These are phyloP conservation scores for Xylaria sp. DNA, from an alignment of 2,329 filamentous ascomycete species.

Conservation along the genomic window DNA sequence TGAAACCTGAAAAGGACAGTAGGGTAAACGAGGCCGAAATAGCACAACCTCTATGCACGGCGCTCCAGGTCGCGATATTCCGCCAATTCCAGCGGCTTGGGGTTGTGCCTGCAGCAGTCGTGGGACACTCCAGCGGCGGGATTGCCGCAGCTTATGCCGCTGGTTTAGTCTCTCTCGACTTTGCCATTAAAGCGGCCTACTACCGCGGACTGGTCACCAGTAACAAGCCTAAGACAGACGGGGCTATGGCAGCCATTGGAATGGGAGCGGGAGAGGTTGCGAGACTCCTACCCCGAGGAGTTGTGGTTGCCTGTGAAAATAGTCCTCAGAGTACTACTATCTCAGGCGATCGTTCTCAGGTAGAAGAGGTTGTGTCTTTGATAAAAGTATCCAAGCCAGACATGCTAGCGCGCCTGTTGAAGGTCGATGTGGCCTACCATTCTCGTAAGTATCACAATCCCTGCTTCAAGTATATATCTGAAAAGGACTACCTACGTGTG, in stretches of 20 bases:
- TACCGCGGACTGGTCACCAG: slow-evolving; percentile 40
- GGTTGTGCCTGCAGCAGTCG: slow-evolving; percentile 38
- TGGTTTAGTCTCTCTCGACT: slow-evolving; percentile 38
- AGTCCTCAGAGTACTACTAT: slow-evolving; percentile 37
- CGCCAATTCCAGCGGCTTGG: slow-evolving; percentile 40
- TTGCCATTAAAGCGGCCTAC: slow-evolving; percentile 44
- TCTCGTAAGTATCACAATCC: slow-evolving; percentile 34
- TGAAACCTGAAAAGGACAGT: slow-evolving; percentile 21
- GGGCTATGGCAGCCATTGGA: slow-evolving; percentile 46
- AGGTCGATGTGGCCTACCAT: slow-evolving; percentile 48
- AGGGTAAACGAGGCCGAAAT: slow-evolving; percentile 28
- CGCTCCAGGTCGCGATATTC: slow-evolving; percentile 45
- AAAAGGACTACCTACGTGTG: too few species aligned
- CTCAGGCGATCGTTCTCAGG: slow-evolving; percentile 26
- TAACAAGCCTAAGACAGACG: slow-evolving; percentile 14
- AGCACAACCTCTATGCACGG: slow-evolving; percentile 41
- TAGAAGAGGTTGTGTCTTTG: slow-evolving; percentile 31
- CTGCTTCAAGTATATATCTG: slow-evolving; percentile 15
- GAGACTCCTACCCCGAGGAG: slow-evolving; percentile 31
- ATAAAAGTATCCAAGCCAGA: slow-evolving; percentile 36
- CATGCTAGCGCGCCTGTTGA: slow-evolving; percentile 38
- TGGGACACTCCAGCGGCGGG: slow-evolving; percentile 50
- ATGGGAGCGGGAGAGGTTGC: slow-evolving; percentile 37
- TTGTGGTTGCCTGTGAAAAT: slow-evolving; percentile 38
- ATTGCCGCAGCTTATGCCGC: slow-evolving; percentile 49